Base-by-base conservation (phyloP, 2,329 filamentous ascomycete species). In the Escovopsis sp. region DNA sequence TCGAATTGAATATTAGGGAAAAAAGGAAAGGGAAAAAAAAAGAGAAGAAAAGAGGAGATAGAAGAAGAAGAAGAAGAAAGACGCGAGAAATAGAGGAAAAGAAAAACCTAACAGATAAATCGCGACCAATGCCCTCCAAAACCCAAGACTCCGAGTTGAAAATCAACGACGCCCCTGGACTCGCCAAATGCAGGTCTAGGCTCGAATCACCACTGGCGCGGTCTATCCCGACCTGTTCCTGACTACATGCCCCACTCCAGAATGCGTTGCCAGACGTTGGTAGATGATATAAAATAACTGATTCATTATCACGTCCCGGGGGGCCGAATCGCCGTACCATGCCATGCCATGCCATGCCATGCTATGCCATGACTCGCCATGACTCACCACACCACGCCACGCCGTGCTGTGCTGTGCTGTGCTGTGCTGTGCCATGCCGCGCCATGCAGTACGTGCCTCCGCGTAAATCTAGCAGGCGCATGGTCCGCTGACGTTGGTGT, bases 401-500 rank as follows among this genome's bases (percentile, higher is more conserved):
- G 34, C 15, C 35, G 39, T 30, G 14, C 20, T 6, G 6, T 20
- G 20, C 20, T 6, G 6, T 6, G 20, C 20, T 6, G 6, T 6
- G 20, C 20, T 6, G 6, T 20, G 20, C 20, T 6, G 6, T 20
- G 20, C 20, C 20, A 20, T 20, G 20, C 20, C 20, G 6, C 6
- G 20, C 20, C 20, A 20, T 20, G 20, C 20, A 20, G 20, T 20
- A 6, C 20, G 20, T 20, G 20, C 20, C 20, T 20, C 20, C 20
- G 20, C 31, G 35, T 33, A n/a, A 9, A 48, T 51, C 49, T 70
- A 78, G 62, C 73, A 78, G 52, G 66, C 68, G 61, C 74, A 78
- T 45, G 67, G 64, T 15, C 72, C 72, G 51, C 62, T 64, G 41
- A 64, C 62, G 52, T 75, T 73, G 45, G 72, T 77, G 61, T 71